Percentiles rank a stretch among this genome's conserved stretches.
phyloP scores from a whole-genome alignment of 202 grass and related monocot genomes.

The Eragrostis tef region DNA sequence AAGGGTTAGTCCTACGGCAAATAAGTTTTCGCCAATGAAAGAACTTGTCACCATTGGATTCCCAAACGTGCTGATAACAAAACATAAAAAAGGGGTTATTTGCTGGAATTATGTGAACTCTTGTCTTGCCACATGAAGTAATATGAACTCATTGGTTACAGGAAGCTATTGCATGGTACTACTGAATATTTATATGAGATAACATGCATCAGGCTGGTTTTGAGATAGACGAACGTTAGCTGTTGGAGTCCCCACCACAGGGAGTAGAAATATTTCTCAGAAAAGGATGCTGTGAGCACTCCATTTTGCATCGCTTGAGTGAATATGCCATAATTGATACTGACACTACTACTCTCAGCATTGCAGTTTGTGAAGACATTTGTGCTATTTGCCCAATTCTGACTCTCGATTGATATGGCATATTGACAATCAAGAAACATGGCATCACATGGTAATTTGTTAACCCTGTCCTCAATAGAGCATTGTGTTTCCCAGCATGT shows the following conservation, averaged over 20 bases:
- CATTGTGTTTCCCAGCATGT: conserved; percentile 71
- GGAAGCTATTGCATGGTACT: neutral
- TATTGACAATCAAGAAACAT: conserved; percentile 56
- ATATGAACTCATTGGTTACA: conserved; percentile 11
- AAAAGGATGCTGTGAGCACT: conserved; percentile 39
- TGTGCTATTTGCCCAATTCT: conserved; percentile 49
- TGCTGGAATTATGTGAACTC: neutral
- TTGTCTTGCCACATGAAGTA: neutral
- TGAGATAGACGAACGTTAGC: conserved; percentile 55
- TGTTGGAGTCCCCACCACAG: conserved; percentile 82
- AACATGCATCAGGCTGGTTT: neutral
- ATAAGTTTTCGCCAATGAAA: conserved; percentile 64
- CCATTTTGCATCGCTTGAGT: conserved; percentile 28
- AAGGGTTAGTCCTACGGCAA: conserved; percentile 53
- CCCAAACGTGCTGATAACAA: conserved; percentile 55
- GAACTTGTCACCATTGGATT: conserved; percentile 56
- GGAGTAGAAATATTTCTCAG: conserved; percentile 73
- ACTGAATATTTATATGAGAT: neutral
- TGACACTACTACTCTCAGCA: neutral
- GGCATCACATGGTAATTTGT: conserved; percentile 33
- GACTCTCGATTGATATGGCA: conserved; percentile 17
- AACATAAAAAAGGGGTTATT: conserved; percentile 18
- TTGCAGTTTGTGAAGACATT: conserved; percentile 52
- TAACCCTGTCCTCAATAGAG: conserved; percentile 16
- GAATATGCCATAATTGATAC: conserved; percentile 69